Percentiles rank a stretch among this genome's conserved stretches.
Evolutionary conservation across 164 flowering plant species (phyloP).

Genomic region (Taxillus chinensis): DNA sequence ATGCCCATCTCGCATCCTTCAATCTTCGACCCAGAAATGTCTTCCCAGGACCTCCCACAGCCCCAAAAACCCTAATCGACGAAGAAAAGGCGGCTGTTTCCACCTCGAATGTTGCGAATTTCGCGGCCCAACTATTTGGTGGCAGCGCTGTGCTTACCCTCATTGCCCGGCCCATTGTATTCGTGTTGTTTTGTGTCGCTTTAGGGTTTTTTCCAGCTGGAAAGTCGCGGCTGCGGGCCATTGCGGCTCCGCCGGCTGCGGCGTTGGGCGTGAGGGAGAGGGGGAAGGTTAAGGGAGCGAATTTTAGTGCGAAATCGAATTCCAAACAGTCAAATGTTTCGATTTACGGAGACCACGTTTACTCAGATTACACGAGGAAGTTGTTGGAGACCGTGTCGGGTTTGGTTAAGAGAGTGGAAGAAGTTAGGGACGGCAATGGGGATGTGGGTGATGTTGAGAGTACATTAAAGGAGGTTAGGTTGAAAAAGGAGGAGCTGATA

Average conservation of each 20-base stretch:
- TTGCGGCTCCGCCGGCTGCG: constrained; percentile 27
- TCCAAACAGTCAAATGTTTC: not conserved
- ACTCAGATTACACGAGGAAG: constrained; percentile 37
- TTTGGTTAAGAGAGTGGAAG: constrained; percentile 43
- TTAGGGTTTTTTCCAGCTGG: constrained; percentile 38
- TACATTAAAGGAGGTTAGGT: constrained; percentile 44
- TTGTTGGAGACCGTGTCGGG: constrained; percentile 40
- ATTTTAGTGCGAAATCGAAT: not conserved
- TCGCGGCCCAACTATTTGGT: not conserved
- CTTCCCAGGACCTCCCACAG: not conserved
- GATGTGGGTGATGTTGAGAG: constrained; percentile 26
- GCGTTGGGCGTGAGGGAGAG: constrained; percentile 12
- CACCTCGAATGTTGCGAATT: not conserved
- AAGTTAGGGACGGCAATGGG: constrained; percentile 34
- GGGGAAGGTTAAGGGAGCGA: constrained; percentile 7
- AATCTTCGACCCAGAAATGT: not conserved
- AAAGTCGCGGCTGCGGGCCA: constrained; percentile 24
- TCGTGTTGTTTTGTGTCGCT: constrained; percentile 36
- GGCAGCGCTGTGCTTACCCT: not conserved
- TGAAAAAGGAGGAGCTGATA: constrained; percentile 34
- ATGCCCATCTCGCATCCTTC: not conserved
- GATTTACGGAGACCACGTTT: constrained; percentile 33
- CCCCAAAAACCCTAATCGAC: not conserved
- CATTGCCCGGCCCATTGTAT: constrained; percentile 26
- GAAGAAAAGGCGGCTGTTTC: constrained; percentile 1